Base-by-base conservation (phyloP, 140 eudicot genomes). In the Cichorium intybus region DNA sequence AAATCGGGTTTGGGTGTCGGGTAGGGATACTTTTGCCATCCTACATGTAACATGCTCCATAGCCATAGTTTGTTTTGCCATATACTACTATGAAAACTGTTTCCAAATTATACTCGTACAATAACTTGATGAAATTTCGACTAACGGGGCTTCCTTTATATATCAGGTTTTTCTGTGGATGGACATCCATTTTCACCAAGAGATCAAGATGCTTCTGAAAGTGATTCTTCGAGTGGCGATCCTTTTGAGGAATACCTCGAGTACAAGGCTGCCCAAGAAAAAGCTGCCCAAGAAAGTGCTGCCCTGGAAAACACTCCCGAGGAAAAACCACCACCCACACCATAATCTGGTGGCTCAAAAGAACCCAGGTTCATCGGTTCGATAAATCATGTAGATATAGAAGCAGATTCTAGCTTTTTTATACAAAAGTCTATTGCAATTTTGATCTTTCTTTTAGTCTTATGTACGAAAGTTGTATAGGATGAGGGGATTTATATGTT, bases 181-280 rank as follows among this genome's bases (percentile, higher is more conserved):
- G 80, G 77, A 31, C 69, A 77, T 50, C 71, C 84, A 10, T 68
- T 73, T 39, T 86, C 95, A 10, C 94, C 96, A 49, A 73, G 64
- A 66, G 94, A 80, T 55, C 43, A 51, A 29, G 68, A 70, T 12
- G 68, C 69, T 57, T 74, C 70, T 58, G 90, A 84, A 15, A 85
- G 87, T 69, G 97, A 91, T 64, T 87, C 97, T 35, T 84, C 96
- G 0, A 58, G 90, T 77, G 96, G 75, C 35, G 85, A 75, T 27
- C 90, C 96, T 53, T 91, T 87, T 21, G 95, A 91, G 82, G 95
- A 90, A 60, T 87, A 82, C 56, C 80, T 75, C 22, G 85, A 88
- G 62, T 79, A 63, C 71, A 69, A 75, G 67, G 75, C 75, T 37
- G 75, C 69, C 41, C 69, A 74, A 59, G 79, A 74, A 37, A 74